phyloP scores from a whole-genome alignment of 1,284 basidiomycete species.

The Rhodotorula sp. region DNA sequence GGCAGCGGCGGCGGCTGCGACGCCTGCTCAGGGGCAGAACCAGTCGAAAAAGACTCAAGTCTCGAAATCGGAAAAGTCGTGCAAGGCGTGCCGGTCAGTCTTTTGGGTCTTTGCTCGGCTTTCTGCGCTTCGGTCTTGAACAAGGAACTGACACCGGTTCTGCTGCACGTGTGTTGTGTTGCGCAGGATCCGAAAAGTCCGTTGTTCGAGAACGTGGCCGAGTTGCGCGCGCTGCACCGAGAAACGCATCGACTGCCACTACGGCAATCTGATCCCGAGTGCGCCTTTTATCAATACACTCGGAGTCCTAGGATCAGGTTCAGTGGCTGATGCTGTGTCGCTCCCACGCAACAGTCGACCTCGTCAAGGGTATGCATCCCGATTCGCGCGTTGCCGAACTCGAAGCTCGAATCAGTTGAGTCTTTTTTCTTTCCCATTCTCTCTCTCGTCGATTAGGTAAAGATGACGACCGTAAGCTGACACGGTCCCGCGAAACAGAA shows the following conservation, averaged over 20 bases:
- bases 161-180: too few relatives aligned
- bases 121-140: neutral
- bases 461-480: neutral
- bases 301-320: too few relatives aligned
- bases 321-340: neutral
- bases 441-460: neutral
- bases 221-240: slow-evolving; percentile 5
- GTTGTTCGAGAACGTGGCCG: slow-evolving; percentile 15
- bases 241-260: slow-evolving; percentile 10
- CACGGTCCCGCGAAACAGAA: neutral
- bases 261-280: slow-evolving; percentile 19
- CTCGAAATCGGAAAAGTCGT: slow-evolving; percentile 5
- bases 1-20: too few relatives aligned
- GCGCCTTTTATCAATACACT: too few relatives aligned
- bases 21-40: too few relatives aligned
- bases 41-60: neutral
- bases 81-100: slow-evolving; percentile 16
- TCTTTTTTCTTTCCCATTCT: too few relatives aligned
- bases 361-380: slow-evolving; percentile 13
- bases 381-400: slow-evolving; percentile 13
- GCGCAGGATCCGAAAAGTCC: slow-evolving; percentile 16
- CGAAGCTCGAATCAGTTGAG: slow-evolving; percentile 12
- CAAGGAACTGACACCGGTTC: too few relatives aligned
- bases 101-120: too few relatives aligned
- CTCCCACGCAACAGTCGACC: slow-evolving; percentile 1